Evolutionary conservation across 306 rosid species (phyloP), one percentile per base, ranked within the genome.

Genomic region (Canavalia ensiformis): DNA sequence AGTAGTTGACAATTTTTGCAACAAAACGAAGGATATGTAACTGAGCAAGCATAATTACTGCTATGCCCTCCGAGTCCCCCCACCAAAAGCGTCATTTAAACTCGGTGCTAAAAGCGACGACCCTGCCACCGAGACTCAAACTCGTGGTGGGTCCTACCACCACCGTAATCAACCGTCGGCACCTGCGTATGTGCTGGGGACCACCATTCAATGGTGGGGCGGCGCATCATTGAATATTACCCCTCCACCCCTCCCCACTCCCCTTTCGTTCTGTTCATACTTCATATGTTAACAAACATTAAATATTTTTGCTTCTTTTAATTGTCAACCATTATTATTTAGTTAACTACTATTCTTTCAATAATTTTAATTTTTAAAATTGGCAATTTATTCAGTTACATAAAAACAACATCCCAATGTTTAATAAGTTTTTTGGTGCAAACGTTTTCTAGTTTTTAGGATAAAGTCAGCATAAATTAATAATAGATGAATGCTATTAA

Each of bases 161-260:
- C 76, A 34, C 50, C 62, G 74, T 28, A 25, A 76, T 64, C 52
- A 0, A 50, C 33, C 72, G 64, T 70, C 63, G 71, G 83, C 77
- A 78, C 13, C 72, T 45, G n/a, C 13, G 9, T 25, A 78, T n/a
- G 25, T 50, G 42, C 4, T 28, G 66, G 83, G 83, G 78, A 80
- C 83, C 82, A 60, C 55, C 71, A 30, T 47, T 37, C 1, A 5
- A 47, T 46, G 77, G 73, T 77, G 74, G 73, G 81, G 73, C 66
- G 44, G 54, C 65, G 55, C 66, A 51, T 39, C 74, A 77, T 63
- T 51, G 10, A 77, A 65, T 47, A 9, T 7, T 56, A 33, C 31
- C 45, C 49, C 49, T n/a, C 25, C 39, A n/a, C 28, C 25, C 10
- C 29, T 8, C 41, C 9, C 56, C 3, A 39, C 25, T 44, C 74